Conservation (phyloP, 805 yeast species). For the Saccharomyces eubayanus region DNA sequence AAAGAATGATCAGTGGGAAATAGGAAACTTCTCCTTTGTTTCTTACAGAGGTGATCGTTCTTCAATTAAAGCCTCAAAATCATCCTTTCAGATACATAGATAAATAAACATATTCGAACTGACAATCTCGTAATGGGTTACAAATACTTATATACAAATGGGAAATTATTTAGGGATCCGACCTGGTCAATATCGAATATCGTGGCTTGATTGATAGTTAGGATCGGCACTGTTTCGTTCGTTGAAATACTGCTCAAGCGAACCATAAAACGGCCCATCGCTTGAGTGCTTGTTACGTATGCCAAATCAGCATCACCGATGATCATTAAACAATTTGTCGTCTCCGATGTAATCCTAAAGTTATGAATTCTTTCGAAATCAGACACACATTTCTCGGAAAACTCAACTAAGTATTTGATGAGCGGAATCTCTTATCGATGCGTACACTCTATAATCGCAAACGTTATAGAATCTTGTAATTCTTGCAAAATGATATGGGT, state of each 20-base stretch:
- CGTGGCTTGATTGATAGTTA: conserved; percentile 17
- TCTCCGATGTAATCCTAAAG: conserved; percentile 21
- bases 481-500: conserved; percentile 16
- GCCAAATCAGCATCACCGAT: conserved; percentile 18
- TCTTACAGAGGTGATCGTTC: neutral
- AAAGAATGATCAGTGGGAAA: neutral
- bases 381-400: conserved; percentile 24
- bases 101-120: neutral
- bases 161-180: conserved; percentile 9
- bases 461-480: conserved; percentile 20
- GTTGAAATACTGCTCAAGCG: neutral
- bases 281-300: conserved; percentile 1
- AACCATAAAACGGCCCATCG: neutral
- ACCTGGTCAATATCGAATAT: conserved; percentile 24
- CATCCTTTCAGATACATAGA: neutral
- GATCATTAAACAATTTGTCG: conserved; percentile 19
- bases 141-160: conserved; percentile 8
- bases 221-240: conserved; percentile 8
- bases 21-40: neutral
- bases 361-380: conserved; percentile 20
- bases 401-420: conserved; percentile 28
- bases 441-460: conserved; percentile 16
- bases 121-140: neutral
- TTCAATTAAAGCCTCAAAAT: neutral
- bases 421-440: conserved; percentile 21